Evolutionary conservation across 345 rosid genomes (phyloP).

Genomic region (Toxicodendron radicans): DNA sequence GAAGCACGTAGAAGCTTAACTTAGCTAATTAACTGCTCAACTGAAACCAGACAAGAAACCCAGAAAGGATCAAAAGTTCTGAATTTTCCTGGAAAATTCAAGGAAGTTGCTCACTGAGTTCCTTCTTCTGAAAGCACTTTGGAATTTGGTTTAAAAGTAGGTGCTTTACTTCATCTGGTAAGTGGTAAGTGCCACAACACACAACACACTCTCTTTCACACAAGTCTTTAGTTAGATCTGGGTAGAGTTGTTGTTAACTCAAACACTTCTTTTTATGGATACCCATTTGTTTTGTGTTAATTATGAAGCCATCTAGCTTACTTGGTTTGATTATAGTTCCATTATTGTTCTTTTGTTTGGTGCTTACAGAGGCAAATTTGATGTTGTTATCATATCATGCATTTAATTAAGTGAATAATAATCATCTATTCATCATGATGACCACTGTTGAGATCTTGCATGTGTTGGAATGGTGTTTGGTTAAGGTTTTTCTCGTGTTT

Average conservation of each 20-base stretch:
- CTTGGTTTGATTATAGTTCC: not conserved
- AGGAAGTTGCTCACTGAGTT: not conserved
- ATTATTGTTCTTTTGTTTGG: not conserved
- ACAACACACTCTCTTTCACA: not conserved
- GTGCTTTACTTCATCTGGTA: conserved; percentile 9
- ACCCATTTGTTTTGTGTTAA: not conserved
- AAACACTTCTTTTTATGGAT: not conserved
- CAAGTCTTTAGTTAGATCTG: conserved; percentile 13
- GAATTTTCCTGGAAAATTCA: conserved; percentile 19
- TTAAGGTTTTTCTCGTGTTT: not conserved
- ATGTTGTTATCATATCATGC: not conserved
- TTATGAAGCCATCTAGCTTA: not conserved
- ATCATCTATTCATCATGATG: too few relatives aligned
- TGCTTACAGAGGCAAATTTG: not conserved
- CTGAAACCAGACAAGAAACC: not conserved
- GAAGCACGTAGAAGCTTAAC: not conserved
- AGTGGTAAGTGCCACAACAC: conserved; percentile 8
- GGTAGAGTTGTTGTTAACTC: not conserved
- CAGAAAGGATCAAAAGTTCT: conserved; percentile 4
- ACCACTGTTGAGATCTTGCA: not conserved
- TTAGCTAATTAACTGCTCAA: not conserved
- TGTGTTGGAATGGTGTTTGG: not conserved
- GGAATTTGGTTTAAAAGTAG: not conserved
- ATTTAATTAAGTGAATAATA: not conserved
- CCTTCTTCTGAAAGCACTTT: not conserved